phyloP scores from a whole-genome alignment of 192 early-diverging fungal species.

The Phlyctochytrium planicorne region DNA sequence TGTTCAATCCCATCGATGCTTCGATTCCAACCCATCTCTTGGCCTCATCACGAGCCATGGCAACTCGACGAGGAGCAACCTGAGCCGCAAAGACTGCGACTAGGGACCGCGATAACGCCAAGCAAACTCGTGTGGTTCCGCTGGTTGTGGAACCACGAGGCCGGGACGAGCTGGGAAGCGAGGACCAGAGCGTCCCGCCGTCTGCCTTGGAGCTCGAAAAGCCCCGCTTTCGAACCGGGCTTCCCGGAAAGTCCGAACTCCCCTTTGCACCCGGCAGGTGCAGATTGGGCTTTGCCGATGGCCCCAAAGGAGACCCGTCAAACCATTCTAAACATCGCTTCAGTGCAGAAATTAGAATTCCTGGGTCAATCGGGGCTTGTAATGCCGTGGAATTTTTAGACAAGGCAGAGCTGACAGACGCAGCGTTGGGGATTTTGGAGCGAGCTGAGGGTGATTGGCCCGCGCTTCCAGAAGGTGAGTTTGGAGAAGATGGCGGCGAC shows the following conservation, averaged over 20 bases:
- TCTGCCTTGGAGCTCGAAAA: too few relatives aligned
- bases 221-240: too few relatives aligned
- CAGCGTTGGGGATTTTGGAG: too few relatives aligned
- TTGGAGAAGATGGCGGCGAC: neutral
- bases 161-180: neutral
- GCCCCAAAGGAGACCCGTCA: conserved; percentile 2
- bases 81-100: neutral
- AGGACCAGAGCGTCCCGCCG: neutral
- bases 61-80: neutral
- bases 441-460: too few relatives aligned
- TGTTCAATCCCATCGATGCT: conserved; percentile 6
- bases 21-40: neutral
- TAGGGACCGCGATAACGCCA: conserved; percentile 3
- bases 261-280: neutral
- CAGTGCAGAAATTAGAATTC: neutral
- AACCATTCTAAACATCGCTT: neutral
- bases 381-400: too few relatives aligned
- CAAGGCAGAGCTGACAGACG: too few relatives aligned
- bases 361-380: neutral
- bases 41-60: conserved; percentile 6
- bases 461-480: too few relatives aligned
- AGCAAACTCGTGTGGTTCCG: conserved; percentile 3
- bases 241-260: neutral
- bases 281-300: neutral
- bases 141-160: conserved; percentile 5